Base-by-base conservation (phyloP, 345 rosid species). In the Populus alba region DNA sequence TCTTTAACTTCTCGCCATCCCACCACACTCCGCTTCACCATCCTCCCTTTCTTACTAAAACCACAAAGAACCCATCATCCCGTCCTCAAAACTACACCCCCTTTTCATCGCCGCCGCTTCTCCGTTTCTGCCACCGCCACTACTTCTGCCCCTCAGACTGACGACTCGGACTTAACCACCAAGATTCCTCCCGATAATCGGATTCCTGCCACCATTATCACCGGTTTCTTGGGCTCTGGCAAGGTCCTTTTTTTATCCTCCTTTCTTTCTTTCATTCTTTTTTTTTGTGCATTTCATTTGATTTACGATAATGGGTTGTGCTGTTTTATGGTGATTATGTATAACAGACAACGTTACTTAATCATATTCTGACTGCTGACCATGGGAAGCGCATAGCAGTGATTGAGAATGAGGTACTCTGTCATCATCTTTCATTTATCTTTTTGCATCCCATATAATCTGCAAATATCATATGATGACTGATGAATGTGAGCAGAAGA, bases 301-400 rank as follows among this genome's bases (percentile, higher is more conserved):
- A 23, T 35, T 68, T 23, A 5, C 27, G 11, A 35, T 16, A 11
- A 31, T 65, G 22, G 53, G 39, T 25, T 72, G 41, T 39, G 16
- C 68, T 37, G 20, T 66, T 0, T 27, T 70, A 13, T 8, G 80
- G 53, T 74, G 77, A 38, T 83, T 75, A 59, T 83, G 80, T 22
- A 53, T 18, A 75, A 75, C 92, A 92, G 98, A 92, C 99, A 53
- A 96, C 99, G 23, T 86, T 93, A 73, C 90, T 93, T 77, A 96
- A 96, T 83, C 98, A 92, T 80, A 96, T 92, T 37, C 81, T 94
- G 89, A 96, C 97, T n/a, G 95, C 94, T 62, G 92, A 96, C 75
- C 98, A 96, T 79, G 98, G 99, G 77, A 96, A 94, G 88, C 92
- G 94, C 38, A 91, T 96, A 68, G 97, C 99, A 17, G 98, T 95